phyloP scores from a whole-genome alignment of 192 early-diverging fungal species.

The Coemansia sp. region DNA sequence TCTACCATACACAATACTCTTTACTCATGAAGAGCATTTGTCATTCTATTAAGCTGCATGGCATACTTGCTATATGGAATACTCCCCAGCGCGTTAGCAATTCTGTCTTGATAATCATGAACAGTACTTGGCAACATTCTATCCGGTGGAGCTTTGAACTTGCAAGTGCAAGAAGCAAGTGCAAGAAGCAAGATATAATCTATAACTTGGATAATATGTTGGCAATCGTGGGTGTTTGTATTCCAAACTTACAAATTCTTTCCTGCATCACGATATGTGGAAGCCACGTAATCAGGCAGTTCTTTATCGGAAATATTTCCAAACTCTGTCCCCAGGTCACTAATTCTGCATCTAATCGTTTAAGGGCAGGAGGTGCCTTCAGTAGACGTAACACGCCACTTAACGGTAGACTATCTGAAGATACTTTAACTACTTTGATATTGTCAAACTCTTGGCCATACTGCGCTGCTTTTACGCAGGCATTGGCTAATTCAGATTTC shows the following conservation, averaged over 20 bases:
- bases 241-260: neutral
- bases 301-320: neutral
- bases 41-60: neutral
- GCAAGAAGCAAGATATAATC: neutral
- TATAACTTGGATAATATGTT: too few relatives aligned
- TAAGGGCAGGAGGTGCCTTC: neutral
- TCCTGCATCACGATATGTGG: neutral
- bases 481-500: too few relatives aligned
- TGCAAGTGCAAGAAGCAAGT: neutral
- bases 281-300: neutral
- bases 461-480: too few relatives aligned
- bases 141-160: neutral
- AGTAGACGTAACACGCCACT: neutral
- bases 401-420: neutral
- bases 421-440: neutral
- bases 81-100: neutral
- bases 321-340: neutral
- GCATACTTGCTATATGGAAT: neutral
- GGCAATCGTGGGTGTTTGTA: too few relatives aligned
- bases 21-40: too few relatives aligned
- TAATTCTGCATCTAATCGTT: neutral
- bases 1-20: too few relatives aligned
- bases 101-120: neutral
- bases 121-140: neutral
- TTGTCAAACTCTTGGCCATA: neutral